These are phyloP conservation scores for Diospyros kaki DNA, from an alignment of 148 eudicot species.

Conservation along the genomic window DNA sequence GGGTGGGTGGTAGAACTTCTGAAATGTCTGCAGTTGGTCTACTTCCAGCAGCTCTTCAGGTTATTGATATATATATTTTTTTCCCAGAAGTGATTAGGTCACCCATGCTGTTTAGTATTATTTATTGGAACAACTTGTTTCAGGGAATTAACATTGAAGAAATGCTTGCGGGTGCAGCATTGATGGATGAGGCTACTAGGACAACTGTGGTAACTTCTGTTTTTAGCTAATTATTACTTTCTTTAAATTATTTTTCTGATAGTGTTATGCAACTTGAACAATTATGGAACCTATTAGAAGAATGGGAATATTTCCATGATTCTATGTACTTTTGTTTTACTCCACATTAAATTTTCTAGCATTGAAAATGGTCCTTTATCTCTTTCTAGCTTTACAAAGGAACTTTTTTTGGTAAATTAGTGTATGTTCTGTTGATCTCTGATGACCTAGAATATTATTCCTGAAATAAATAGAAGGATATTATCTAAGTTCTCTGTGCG, in stretches of 20 bases:
- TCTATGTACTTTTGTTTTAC: background rate
- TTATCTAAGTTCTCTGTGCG: too few species aligned
- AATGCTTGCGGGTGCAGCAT: slow-evolving; percentile 91
- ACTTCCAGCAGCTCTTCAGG: slow-evolving; percentile 98
- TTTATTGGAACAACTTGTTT: slow-evolving; percentile 15
- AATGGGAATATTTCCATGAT: background rate
- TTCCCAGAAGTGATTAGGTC: slow-evolving; percentile 7
- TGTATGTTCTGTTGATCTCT: background rate
- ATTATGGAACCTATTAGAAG: background rate
- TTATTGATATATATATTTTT: too few species aligned
- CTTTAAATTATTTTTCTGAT: too few species aligned
- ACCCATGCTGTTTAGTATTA: background rate
- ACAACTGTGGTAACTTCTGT: slow-evolving; percentile 44
- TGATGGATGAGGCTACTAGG: slow-evolving; percentile 95
- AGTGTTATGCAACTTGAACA: background rate
- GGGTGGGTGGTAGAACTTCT: slow-evolving; percentile 99
- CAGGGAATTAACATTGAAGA: slow-evolving; percentile 88
- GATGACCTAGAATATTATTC: background rate
- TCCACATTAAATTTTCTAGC: background rate
- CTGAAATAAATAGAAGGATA: background rate
- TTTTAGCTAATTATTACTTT: background rate
- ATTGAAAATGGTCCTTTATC: background rate
- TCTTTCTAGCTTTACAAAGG: background rate
- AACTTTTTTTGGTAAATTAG: too few species aligned
- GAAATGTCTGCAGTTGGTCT: slow-evolving; percentile 97